Conservation (phyloP, 352 stramenopile species). For the Discostella stelligera region DNA sequence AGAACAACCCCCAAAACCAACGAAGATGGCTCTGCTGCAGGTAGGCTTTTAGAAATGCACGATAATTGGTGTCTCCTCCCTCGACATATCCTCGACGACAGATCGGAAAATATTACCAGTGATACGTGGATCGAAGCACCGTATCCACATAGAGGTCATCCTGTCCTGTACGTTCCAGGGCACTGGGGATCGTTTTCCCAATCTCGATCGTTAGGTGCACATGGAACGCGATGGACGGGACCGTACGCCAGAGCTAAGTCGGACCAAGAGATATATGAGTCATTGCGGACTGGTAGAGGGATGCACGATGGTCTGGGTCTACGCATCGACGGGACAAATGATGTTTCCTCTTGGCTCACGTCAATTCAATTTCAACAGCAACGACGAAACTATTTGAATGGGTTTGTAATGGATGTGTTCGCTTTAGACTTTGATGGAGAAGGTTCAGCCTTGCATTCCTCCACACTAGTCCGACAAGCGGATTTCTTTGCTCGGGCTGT, state of each 20-base stretch:
- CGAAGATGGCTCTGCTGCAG: not conserved
- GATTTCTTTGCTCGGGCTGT: conserved; percentile 61
- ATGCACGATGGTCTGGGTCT: conserved; percentile 26
- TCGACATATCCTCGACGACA: conserved; percentile 15
- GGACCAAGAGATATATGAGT: conserved; percentile 42
- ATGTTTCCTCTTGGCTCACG: conserved; percentile 6
- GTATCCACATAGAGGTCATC: conserved; percentile 38
- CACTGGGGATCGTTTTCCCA: conserved; percentile 75
- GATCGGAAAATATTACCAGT: not conserved
- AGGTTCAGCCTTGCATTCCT: conserved; percentile 64
- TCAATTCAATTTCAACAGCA: not conserved
- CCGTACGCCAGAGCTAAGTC: conserved; percentile 2
- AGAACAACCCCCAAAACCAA: not conserved
- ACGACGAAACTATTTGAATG: conserved; percentile 18
- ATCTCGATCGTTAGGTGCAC: conserved; percentile 66
- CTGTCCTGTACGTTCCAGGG: conserved; percentile 73
- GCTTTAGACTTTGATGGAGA: conserved; percentile 72
- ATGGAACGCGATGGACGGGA: conserved; percentile 69
- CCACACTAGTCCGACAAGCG: conserved; percentile 59
- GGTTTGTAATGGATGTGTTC: conserved; percentile 78
- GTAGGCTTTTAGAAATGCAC: conserved; percentile 31
- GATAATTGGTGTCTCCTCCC: conserved; percentile 53
- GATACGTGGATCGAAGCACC: conserved; percentile 21
- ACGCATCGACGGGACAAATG: conserved; percentile 7
- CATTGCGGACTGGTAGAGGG: conserved; percentile 16